Evolutionary conservation across 805 yeast species (phyloP).

Genomic region (Saccharomycopsis guyanensis): DNA sequence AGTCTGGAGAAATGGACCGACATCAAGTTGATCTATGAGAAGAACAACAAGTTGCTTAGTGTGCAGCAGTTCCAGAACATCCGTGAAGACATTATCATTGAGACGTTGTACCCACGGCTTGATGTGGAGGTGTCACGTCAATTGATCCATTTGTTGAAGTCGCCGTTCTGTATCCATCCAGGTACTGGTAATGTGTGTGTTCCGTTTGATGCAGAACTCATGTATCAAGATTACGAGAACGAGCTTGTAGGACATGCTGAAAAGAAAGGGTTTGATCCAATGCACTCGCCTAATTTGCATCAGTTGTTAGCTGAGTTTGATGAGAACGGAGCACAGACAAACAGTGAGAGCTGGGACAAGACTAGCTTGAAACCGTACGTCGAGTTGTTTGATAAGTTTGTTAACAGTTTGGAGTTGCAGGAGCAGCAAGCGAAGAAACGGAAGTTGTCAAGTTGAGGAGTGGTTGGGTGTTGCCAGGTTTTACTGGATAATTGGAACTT

Average conservation of each 20-base stretch:
- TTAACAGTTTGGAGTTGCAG: slow-evolving; percentile 45
- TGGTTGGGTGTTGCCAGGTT: not conserved
- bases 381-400: slow-evolving; percentile 57
- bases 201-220: slow-evolving; percentile 51
- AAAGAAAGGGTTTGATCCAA: slow-evolving; percentile 60
- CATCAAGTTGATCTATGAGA: slow-evolving; percentile 45
- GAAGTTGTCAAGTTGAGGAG: slow-evolving; percentile 21
- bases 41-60: slow-evolving; percentile 28
- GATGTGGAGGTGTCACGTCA: slow-evolving; percentile 91
- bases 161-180: slow-evolving; percentile 97
- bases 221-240: slow-evolving; percentile 16
- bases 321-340: not conserved
- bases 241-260: slow-evolving; percentile 23
- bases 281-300: slow-evolving; percentile 67
- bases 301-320: slow-evolving; percentile 52
- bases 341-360: slow-evolving; percentile 43
- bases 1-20: slow-evolving; percentile 74
- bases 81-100: slow-evolving; percentile 73
- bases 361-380: slow-evolving; percentile 69
- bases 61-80: slow-evolving; percentile 52
- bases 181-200: slow-evolving; percentile 94
- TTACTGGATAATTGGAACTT: not conserved
- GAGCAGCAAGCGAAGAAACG: slow-evolving; percentile 33
- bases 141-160: slow-evolving; percentile 83
- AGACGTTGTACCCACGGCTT: slow-evolving; percentile 80